Base-by-base conservation (phyloP, 495 filamentous ascomycete genomes). In the Daldinia grandis region DNA sequence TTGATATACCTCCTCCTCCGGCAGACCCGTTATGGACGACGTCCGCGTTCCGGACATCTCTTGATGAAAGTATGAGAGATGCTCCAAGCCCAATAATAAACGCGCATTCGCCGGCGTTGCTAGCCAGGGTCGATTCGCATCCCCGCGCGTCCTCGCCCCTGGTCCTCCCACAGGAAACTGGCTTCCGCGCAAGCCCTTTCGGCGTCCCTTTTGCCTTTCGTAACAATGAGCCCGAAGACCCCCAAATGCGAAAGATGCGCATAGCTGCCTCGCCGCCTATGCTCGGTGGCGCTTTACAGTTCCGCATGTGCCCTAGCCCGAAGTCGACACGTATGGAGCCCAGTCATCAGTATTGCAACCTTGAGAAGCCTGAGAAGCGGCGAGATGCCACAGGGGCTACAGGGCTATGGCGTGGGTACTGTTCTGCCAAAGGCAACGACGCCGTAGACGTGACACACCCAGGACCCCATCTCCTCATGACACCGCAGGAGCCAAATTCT, bases 251-350 rank as follows among this genome's bases (percentile, higher is more conserved):
- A 65, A 77, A 74, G 67, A 80, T 69, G 80, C 67, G 81, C 76
- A 51, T 79, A 74, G 73, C 81, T 80, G 63, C 87, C 84, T 85
- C 88, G 79, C 94, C 94, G 17, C 94, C 94, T 2, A 95, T 97
- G 93, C 87, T 96, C 6, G 94, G 94, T 44, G 68, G 79, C 25
- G 91, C 95, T 60, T 83, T 97, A 57, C 81, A 83, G 21, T 93
- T 97, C 72, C 90, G 92, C 4, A 86, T 86, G 69, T 95, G 92
- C 75, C 80, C 83, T 0, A 95, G 93, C 10, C 94, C 94, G 0
- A 88, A 92, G 70, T 86, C 85, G n/a, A 95, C 93, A 28, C 85
- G 91, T 62, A 90, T 93, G 76, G 92, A 96, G 65, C 86, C 89
- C 21, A 76, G 69, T 21, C 73, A 77, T 17, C 67, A 70, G 9